These are phyloP conservation scores for Phytophthora citricola DNA, from an alignment of 352 stramenopile species.

Conservation along the genomic window DNA sequence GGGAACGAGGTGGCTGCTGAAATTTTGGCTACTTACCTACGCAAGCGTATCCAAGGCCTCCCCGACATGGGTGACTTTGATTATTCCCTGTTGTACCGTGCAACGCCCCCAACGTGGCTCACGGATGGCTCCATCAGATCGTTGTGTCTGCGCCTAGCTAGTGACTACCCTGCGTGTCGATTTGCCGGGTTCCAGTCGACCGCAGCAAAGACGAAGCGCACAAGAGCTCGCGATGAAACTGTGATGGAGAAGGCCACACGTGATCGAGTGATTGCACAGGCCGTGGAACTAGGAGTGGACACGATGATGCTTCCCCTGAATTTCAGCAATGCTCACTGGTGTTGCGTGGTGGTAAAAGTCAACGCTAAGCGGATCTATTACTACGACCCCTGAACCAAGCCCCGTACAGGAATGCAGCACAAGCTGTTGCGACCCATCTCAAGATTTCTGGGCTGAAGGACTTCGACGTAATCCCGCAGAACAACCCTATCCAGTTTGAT, in stretches of 20 bases:
- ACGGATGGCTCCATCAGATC: background rate
- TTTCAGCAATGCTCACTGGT: conserved; percentile 17
- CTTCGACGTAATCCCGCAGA: conserved; percentile 7
- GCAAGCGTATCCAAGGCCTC: background rate
- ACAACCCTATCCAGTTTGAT: conserved; percentile 27
- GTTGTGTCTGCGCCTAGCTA: background rate
- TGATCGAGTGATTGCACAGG: background rate
- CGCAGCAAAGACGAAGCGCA: background rate
- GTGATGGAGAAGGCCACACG: background rate
- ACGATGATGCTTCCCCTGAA: conserved; percentile 7
- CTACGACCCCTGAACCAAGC: conserved; percentile 13
- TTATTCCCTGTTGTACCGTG: background rate
- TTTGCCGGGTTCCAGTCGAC: background rate
- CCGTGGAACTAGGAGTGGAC: background rate
- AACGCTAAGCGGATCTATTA: background rate
- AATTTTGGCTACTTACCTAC: background rate
- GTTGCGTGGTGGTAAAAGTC: conserved; percentile 9
- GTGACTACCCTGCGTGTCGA: background rate
- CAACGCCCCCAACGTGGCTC: background rate
- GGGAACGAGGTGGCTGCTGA: too few species aligned
- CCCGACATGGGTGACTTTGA: background rate
- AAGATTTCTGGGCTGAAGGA: background rate
- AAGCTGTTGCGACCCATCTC: background rate
- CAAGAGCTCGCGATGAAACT: background rate
- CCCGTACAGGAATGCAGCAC: background rate